Evolutionary conservation across 495 filamentous ascomycete genomes (phyloP).

Genomic region (Trichoderma virens): DNA sequence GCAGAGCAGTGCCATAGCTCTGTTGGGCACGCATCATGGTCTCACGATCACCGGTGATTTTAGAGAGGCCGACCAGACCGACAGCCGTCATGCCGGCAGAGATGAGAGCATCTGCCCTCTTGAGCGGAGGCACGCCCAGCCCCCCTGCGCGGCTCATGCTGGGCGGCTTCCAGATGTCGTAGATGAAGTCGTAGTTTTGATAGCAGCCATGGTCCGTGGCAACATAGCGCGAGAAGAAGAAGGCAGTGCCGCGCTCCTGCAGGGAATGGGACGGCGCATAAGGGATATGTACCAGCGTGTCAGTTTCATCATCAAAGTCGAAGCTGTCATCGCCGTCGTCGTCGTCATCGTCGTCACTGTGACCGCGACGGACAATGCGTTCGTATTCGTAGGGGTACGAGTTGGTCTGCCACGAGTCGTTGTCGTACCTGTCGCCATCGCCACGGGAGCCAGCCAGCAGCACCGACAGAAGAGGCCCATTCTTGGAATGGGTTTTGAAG

Average conservation of each 20-base stretch:
- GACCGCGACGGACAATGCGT: slow-evolving; percentile 8
- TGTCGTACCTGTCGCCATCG: not conserved
- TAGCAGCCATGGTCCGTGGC: slow-evolving; percentile 25
- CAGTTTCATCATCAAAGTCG: slow-evolving; percentile 15
- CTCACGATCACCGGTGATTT: slow-evolving; percentile 28
- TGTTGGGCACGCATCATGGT: slow-evolving; percentile 38
- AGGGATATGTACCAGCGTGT: slow-evolving; percentile 11
- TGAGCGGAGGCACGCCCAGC: not conserved
- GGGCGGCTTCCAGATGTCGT: slow-evolving; percentile 30
- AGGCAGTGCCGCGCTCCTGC: slow-evolving; percentile 30
- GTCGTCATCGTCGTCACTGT: not conserved
- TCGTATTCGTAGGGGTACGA: slow-evolving; percentile 10
- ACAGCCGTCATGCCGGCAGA: slow-evolving; percentile 39
- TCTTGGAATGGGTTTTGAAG: not conserved
- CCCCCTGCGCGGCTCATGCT: slow-evolving; percentile 16
- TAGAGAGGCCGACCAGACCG: slow-evolving; percentile 41
- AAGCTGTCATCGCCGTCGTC: not conserved
- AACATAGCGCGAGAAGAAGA: slow-evolving; percentile 34
- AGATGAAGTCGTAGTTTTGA: slow-evolving; percentile 36
- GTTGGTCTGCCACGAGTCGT: not conserved
- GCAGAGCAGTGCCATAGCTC: slow-evolving; percentile 40
- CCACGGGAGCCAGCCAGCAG: not conserved
- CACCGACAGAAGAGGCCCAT: not conserved
- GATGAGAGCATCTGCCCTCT: not conserved
- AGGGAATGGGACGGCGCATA: slow-evolving; percentile 26